phyloP scores from a whole-genome alignment of 1,284 basidiomycete species.

The Schizopora paradoxa region DNA sequence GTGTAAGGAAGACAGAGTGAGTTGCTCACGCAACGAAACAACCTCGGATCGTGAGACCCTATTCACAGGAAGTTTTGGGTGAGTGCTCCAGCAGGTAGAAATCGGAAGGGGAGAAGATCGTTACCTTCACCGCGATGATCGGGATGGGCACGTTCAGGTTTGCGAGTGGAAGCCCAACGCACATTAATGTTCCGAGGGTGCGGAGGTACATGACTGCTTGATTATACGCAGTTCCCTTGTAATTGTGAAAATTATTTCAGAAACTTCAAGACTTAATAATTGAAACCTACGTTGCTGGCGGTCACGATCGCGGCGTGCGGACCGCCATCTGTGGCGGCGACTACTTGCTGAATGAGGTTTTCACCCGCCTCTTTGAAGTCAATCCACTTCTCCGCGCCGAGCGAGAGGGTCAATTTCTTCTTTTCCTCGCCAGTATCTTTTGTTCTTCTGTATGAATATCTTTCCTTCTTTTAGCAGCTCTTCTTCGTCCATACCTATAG shows the following conservation, averaged over 20 bases:
- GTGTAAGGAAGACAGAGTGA: no score
- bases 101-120: no score
- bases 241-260: no score
- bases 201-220: conserved; percentile 42
- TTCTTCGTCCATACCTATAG: conserved; percentile 39
- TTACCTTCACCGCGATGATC: background rate
- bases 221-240: conserved; percentile 34
- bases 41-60: no score
- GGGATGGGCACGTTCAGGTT: background rate
- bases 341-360: conserved; percentile 29
- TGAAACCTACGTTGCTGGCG: conserved; percentile 15
- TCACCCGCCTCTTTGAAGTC: conserved; percentile 36
- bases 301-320: conserved; percentile 41
- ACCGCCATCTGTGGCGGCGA: conserved; percentile 39
- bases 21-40: no score
- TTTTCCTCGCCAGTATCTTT: conserved; percentile 41
- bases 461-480: conserved; percentile 30
- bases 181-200: conserved; percentile 36
- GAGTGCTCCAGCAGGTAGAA: no score
- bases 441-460: conserved; percentile 1
- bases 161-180: conserved; percentile 40
- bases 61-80: no score
- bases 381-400: conserved; percentile 40
- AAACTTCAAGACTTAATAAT: background rate
- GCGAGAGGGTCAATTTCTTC: conserved; percentile 32